Base-by-base conservation (phyloP, 176 grass and related monocot genomes). In the Chrysopogon serrulatus region DNA sequence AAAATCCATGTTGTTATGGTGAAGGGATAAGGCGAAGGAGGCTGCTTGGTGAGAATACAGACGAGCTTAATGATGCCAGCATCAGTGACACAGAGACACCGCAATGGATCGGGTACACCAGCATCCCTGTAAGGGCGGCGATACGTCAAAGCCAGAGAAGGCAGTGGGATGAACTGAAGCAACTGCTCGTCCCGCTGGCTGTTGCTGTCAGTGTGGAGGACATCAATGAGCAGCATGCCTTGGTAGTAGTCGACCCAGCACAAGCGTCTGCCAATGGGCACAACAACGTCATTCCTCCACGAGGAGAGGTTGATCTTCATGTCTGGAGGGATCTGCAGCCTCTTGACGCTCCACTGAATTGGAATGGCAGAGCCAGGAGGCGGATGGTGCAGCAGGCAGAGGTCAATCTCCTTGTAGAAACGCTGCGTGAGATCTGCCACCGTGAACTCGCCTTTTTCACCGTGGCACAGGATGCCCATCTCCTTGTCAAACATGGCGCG, bases 221-320 rank as follows among this genome's bases (percentile, higher is more conserved):
- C 33, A 18, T 36, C 45, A 10, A 76, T 17, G 1, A 67, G 18
- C 3, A 84, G 44, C 32, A 76, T 40, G n/a, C 82, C 82, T 1
- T 66, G 71, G 60, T 84, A 84, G 82, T 28, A 54, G 36, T 84
- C 82, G 10, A 76, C 71, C 82, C 82, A 84, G 59, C 82, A 76
- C 42, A 84, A 66, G 43, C 3, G 31, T 39, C 71, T 37, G 47
- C 35, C 16, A 4, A 54, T 19, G 33, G 71, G 71, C 16, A 84
- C 8, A 44, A 76, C 60, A 0, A 17, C 18, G 24, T 84, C 71
- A 1, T 9, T 76, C n/a, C 0, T 8, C 42, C 41, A 84, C 0
- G 42, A 9, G 34, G 1, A 0, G 10, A 27, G 15, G 0, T 36
- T 0, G 23, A 47, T 34, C 14, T 28, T 59, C 31, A 30, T 28